Conservation (phyloP, 768 basidiomycete species). For the Lyophyllum decastes region DNA sequence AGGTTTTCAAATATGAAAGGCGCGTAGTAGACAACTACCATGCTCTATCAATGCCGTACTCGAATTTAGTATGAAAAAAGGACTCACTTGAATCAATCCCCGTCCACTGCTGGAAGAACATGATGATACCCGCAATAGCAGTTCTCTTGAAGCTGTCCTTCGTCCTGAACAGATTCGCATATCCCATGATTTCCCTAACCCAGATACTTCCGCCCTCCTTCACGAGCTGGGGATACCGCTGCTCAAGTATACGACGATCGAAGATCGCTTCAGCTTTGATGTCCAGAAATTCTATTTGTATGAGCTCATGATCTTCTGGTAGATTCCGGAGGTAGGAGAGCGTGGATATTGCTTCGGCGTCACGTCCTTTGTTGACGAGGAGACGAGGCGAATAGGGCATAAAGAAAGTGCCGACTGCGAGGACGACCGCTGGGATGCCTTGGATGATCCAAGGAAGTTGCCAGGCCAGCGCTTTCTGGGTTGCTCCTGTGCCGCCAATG, state of each 20-base stretch:
- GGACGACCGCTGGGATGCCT: slow-evolving; percentile 36
- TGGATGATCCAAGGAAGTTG: slow-evolving; percentile 27
- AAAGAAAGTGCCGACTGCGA: slow-evolving; percentile 24
- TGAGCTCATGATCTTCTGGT: slow-evolving; percentile 26
- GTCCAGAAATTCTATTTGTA: slow-evolving; percentile 39
- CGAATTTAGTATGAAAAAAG: slow-evolving; percentile 8
- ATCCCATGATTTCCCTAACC: slow-evolving; percentile 16
- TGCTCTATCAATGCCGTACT: neutral
- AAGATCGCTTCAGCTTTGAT: slow-evolving; percentile 26
- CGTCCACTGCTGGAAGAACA: slow-evolving; percentile 23
- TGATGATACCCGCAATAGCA: slow-evolving; percentile 16
- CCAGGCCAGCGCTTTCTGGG: slow-evolving; percentile 17
- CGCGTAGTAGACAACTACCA: slow-evolving; percentile 20
- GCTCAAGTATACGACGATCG: slow-evolving; percentile 15
- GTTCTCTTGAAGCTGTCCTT: slow-evolving; percentile 16
- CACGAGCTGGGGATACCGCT: slow-evolving; percentile 22
- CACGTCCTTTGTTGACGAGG: slow-evolving; percentile 37
- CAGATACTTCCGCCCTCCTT: slow-evolving; percentile 16
- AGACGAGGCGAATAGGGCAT: slow-evolving; percentile 47
- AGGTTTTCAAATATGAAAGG: slow-evolving; percentile 38
- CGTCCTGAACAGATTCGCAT: slow-evolving; percentile 17
- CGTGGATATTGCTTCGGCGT: slow-evolving; percentile 33
- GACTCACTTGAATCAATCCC: slow-evolving; percentile 25
- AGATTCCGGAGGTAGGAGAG: slow-evolving; percentile 35
- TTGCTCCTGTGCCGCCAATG: slow-evolving; percentile 14